Percentiles rank a stretch among this genome's conserved stretches.
Evolutionary conservation across 345 rosid genomes (phyloP).

Genomic region (Trapa incisa): DNA sequence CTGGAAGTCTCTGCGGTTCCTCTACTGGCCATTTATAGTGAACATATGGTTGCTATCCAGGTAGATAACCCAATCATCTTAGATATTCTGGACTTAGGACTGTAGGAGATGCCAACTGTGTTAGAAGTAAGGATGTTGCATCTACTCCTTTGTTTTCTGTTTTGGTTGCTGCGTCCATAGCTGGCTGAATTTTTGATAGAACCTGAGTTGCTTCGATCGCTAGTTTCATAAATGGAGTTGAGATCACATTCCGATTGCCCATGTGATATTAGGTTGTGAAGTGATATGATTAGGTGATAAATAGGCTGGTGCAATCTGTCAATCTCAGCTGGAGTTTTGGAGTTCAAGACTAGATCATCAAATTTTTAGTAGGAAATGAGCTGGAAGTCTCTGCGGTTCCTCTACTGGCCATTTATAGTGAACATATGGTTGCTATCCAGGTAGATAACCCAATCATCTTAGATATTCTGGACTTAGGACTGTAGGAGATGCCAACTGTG

Average conservation of each 20-base stretch:
- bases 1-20: not conserved
- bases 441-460: not conserved
- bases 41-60: not conserved
- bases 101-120: not conserved
- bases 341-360: not conserved
- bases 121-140: constrained; percentile 15
- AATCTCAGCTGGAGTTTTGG: not conserved
- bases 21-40: not conserved
- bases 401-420: not conserved
- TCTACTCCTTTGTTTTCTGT: not conserved
- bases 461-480: not conserved
- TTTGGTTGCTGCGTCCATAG: not conserved
- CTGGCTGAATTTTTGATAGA: not conserved
- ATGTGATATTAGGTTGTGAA: not conserved
- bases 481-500: not conserved
- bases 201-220: not conserved
- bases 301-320: not conserved
- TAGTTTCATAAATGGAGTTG: not conserved
- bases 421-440: not conserved
- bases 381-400: not conserved
- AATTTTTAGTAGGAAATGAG: not conserved
- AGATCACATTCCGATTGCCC: not conserved
- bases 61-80: not conserved
- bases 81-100: not conserved
- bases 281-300: not conserved